A percentile compares a stretch with the other conserved stretches of the same genome.
Conservation (phyloP, 306 rosid genomes). For the Quercus berberidifolia region DNA sequence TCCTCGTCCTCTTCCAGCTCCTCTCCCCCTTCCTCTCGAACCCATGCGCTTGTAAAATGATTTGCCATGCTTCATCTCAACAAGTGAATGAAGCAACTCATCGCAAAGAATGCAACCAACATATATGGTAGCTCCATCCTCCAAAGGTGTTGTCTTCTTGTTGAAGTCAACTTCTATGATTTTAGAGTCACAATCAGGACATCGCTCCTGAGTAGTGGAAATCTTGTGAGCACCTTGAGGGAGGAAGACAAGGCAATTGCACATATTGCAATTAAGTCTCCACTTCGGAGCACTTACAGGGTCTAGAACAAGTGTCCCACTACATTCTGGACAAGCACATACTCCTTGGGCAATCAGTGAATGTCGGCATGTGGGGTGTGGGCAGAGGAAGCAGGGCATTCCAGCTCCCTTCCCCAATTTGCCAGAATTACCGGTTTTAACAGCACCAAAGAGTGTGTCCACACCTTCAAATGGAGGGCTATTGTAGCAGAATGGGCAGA, state of each 20-base stretch:
- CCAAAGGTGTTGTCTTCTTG: slow-evolving; percentile 88
- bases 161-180: slow-evolving; percentile 90
- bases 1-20: slow-evolving; percentile 52
- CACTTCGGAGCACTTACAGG: slow-evolving; percentile 91
- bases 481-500: slow-evolving; percentile 94
- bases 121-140: slow-evolving; percentile 74
- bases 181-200: slow-evolving; percentile 75
- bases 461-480: slow-evolving; percentile 98
- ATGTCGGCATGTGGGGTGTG: slow-evolving; percentile 87
- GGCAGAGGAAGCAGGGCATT: slow-evolving; percentile 93
- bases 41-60: slow-evolving; percentile 43
- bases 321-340: slow-evolving; percentile 95
- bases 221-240: slow-evolving; percentile 94
- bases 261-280: slow-evolving; percentile 80
- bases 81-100: slow-evolving; percentile 83
- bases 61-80: slow-evolving; percentile 87
- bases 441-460: slow-evolving; percentile 48
- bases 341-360: slow-evolving; percentile 83
- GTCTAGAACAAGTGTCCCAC: slow-evolving; percentile 85
- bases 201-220: slow-evolving; percentile 65
- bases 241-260: slow-evolving; percentile 86
- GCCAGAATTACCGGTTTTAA: slow-evolving; percentile 49
- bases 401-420: slow-evolving; percentile 88
- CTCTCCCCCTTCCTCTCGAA: slow-evolving; percentile 78
- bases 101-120: slow-evolving; percentile 91